Conservation (phyloP, 768 basidiomycete genomes). For the Podaxis sp. region DNA sequence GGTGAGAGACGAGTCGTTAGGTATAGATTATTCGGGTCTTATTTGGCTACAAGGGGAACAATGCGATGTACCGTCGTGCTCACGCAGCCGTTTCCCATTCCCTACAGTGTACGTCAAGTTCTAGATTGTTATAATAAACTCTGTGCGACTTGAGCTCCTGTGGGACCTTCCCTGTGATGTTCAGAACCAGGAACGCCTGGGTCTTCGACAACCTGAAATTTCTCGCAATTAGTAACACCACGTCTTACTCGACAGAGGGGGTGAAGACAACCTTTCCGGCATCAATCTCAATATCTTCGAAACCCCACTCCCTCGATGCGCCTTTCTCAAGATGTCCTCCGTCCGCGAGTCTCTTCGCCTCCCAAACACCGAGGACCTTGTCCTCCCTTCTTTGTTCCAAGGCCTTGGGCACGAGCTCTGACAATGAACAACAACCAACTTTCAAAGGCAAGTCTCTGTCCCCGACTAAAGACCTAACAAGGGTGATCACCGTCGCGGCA, state of each 20-base stretch:
- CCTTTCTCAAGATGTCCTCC: constrained; percentile 58
- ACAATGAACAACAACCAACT: constrained; percentile 75
- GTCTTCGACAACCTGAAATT: constrained; percentile 61
- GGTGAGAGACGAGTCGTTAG: too few relatives aligned
- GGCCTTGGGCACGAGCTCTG: constrained; percentile 41
- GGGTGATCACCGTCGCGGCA: constrained; percentile 68
- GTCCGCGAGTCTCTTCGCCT: constrained; percentile 42
- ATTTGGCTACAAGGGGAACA: too few relatives aligned
- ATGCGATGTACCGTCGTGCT: too few relatives aligned
- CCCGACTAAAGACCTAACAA: constrained; percentile 55
- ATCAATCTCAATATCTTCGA: constrained; percentile 63
- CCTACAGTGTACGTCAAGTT: not conserved
- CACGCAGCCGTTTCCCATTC: too few relatives aligned
- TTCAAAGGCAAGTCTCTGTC: constrained; percentile 48
- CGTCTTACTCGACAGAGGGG: not conserved
- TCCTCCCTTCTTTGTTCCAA: constrained; percentile 5
- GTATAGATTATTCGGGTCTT: too few relatives aligned
- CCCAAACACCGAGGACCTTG: constrained; percentile 41
- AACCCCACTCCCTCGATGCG: constrained; percentile 71
- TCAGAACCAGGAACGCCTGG: constrained; percentile 67
- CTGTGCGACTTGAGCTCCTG: constrained; percentile 44
- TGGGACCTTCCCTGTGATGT: constrained; percentile 48
- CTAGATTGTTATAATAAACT: constrained; percentile 30
- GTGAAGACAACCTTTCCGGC: constrained; percentile 42
- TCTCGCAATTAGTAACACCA: not conserved